A percentile compares a stretch with the other conserved stretches of the same genome.
phyloP scores from a whole-genome alignment of 306 rosid genomes.

The Glycyrrhiza uralensis region DNA sequence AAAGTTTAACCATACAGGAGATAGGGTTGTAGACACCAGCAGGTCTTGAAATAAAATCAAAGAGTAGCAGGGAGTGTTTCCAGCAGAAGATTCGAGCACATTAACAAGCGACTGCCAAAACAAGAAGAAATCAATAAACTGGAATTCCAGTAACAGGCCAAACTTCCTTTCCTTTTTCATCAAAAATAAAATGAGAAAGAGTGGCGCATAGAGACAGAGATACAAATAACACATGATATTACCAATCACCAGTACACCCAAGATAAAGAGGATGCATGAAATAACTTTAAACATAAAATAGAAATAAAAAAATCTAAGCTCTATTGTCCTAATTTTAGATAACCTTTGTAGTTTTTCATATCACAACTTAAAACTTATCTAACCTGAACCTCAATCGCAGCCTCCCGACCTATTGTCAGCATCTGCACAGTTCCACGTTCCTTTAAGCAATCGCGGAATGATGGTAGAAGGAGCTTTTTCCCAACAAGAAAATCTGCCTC shows the following conservation, averaged over 20 bases:
- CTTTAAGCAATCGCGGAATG: constrained; percentile 81
- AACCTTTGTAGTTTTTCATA: neutral
- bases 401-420: constrained; percentile 88
- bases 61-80: constrained; percentile 74
- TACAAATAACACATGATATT: neutral
- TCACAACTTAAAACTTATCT: constrained; percentile 18
- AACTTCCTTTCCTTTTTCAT: neutral
- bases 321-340: constrained; percentile 11
- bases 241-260: neutral
- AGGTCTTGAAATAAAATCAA: constrained; percentile 87
- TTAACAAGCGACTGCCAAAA: constrained; percentile 86
- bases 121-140: constrained; percentile 25
- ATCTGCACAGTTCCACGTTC: constrained; percentile 96
- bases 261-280: neutral
- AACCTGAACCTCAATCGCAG: constrained; percentile 99
- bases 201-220: neutral
- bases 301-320: neutral
- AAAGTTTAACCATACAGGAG: constrained; percentile 77
- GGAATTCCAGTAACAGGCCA: constrained; percentile 6
- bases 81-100: constrained; percentile 73
- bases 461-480: constrained; percentile 81
- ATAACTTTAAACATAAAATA: neutral
- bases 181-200: neutral
- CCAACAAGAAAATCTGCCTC: constrained; percentile 93
- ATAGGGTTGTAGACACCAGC: constrained; percentile 90